Percentiles rank a stretch among this genome's conserved stretches.
Conservation (phyloP, 2,329 filamentous ascomycete genomes). For the Penicillium vulpinum region DNA sequence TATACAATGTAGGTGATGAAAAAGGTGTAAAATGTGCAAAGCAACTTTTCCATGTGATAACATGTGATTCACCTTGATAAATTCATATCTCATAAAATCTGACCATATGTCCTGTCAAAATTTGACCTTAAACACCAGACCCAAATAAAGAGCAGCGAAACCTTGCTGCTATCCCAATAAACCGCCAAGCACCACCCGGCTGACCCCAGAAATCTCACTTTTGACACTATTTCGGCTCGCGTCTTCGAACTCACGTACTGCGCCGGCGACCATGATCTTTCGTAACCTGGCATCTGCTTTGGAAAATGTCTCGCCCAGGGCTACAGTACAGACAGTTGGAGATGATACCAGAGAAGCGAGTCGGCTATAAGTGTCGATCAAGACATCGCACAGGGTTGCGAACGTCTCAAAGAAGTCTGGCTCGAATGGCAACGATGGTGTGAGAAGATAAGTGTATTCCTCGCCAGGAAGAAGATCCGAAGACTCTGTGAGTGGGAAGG, state of each 20-base stretch:
- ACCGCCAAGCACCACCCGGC: slow-evolving; percentile 85
- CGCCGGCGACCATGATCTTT: slow-evolving; percentile 83
- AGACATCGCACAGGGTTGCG: slow-evolving; percentile 87
- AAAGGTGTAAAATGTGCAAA: too few species aligned
- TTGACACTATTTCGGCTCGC: slow-evolving; percentile 73
- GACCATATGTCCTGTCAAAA: neutral
- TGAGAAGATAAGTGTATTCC: slow-evolving; percentile 84
- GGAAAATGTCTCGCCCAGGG: slow-evolving; percentile 78
- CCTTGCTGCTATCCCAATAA: slow-evolving; percentile 58
- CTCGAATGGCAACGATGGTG: slow-evolving; percentile 90
- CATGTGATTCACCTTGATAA: slow-evolving; percentile 2
- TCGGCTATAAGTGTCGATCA: slow-evolving; percentile 87
- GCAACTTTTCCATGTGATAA: too few species aligned
- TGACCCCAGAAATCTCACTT: slow-evolving; percentile 79
- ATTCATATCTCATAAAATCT: slow-evolving; percentile 2
- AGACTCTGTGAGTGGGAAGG: slow-evolving; percentile 50
- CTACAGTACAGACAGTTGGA: slow-evolving; percentile 68
- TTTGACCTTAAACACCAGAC: neutral
- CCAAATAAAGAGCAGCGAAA: neutral
- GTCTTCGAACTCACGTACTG: slow-evolving; percentile 93
- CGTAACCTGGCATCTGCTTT: slow-evolving; percentile 85
- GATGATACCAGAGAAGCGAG: slow-evolving; percentile 74
- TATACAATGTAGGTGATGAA: too few species aligned
- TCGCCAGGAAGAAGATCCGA: slow-evolving; percentile 73
- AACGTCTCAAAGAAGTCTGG: slow-evolving; percentile 98